Base-by-base conservation (phyloP, 768 basidiomycete species). In the Tylopilus intermedius region DNA sequence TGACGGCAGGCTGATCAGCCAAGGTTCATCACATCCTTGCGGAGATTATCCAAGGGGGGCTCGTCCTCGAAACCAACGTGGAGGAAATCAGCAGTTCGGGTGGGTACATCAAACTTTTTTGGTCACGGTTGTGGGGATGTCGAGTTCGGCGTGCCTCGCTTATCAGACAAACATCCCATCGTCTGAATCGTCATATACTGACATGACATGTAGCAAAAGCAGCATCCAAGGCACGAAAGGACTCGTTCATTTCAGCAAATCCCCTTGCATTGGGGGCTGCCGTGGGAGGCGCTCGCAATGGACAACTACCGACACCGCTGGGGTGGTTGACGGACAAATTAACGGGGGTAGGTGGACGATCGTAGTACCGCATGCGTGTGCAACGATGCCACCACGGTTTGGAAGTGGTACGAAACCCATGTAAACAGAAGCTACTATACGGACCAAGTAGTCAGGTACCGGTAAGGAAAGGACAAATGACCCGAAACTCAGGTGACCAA, bases 31-130 rank as follows among this genome's bases (percentile, higher is more conserved):
- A 95, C 59, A 92, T 97, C 49, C 79, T 99, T 43, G 78, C 87
- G n/a, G 96, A 98, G 71, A 85, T 98, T 48, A 90, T 99, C 24
- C 94, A 97, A 72, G 95, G 94, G 14, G 96, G 96, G 5, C 77
- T 98, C 35, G 96, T 98, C 8, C 76, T 98, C 40, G 96, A 99
- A 69, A 99, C 95, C 11, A 92, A 90, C 68, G 83, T 92, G 24
- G 88, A 90, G 49, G 89, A 90, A 64, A 93, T 93, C 51, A 84
- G 84, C 59, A 71, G 61, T 57, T 78, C 84, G 56, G 81, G 90
- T 90, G 59, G 48, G 83, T 22, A 1, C 21, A 40, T 21, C 10
- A 22, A 21, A 10, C 49, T 50, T 45, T 39, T 32, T 27, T 45
- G 4, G 40, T 29, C 15, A 29, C 45, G n/a, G 26, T 8, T 30